phyloP scores from a whole-genome alignment of 2,329 filamentous ascomycete genomes.

The Aspergillus alliaceus region DNA sequence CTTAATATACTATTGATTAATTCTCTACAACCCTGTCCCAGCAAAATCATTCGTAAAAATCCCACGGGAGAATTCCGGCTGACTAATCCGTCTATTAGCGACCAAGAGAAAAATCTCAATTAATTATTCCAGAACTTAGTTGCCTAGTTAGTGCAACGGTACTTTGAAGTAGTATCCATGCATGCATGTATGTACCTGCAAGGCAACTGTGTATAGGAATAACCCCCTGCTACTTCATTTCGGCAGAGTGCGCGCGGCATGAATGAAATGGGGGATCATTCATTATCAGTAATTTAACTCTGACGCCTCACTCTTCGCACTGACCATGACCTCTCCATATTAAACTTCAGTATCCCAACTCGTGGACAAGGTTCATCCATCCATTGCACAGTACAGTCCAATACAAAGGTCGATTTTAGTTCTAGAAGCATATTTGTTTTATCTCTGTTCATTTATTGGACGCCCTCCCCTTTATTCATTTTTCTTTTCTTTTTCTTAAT shows the following conservation, averaged over 20 bases:
- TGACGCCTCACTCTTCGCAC: neutral
- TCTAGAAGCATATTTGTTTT: neutral
- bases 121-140: neutral
- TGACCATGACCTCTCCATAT: neutral
- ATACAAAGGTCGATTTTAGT: too few relatives aligned
- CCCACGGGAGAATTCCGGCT: too few relatives aligned
- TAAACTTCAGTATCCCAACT: neutral
- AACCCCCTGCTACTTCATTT: neutral
- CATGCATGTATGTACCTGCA: neutral
- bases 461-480: too few relatives aligned
- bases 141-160: neutral
- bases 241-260: neutral
- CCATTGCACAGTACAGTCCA: too few relatives aligned
- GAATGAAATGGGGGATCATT: neutral
- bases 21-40: too few relatives aligned
- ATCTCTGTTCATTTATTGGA: neutral
- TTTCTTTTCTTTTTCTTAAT: neutral
- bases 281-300: neutral
- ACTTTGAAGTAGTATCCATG: neutral
- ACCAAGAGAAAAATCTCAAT: neutral
- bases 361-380: too few relatives aligned
- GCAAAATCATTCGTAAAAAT: too few relatives aligned
- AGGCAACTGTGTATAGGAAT: neutral
- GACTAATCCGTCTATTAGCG: too few relatives aligned
- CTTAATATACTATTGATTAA: too few relatives aligned